phyloP scores from a whole-genome alignment of 331 rosid species.

The Saraca asoca region DNA sequence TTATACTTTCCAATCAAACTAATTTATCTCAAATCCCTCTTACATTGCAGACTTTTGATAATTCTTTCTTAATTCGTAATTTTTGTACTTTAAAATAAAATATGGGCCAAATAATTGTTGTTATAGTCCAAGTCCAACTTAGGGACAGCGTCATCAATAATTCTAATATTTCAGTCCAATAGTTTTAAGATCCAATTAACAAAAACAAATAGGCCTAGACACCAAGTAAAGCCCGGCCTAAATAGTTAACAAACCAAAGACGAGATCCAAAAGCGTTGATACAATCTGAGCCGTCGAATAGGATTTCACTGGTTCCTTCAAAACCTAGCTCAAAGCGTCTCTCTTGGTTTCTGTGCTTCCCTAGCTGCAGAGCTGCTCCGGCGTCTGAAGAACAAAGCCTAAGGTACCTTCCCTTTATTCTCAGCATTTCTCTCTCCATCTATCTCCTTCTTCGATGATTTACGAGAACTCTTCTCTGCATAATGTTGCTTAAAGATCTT shows the following conservation, averaged over 20 bases:
- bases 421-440: background rate
- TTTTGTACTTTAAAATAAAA: too few relatives aligned
- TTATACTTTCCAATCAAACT: too few relatives aligned
- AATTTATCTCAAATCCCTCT: too few relatives aligned
- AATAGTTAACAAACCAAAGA: background rate
- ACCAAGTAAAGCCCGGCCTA: background rate
- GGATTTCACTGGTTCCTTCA: background rate
- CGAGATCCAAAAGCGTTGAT: background rate
- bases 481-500: background rate
- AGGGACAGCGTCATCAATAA: too few relatives aligned
- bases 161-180: too few relatives aligned
- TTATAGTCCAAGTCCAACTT: too few relatives aligned
- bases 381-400: slow-evolving; percentile 1
- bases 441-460: background rate
- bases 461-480: background rate
- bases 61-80: too few relatives aligned
- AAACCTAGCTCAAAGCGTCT: slow-evolving; percentile 24
- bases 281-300: background rate
- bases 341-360: background rate
- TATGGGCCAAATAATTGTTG: too few relatives aligned
- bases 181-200: too few relatives aligned
- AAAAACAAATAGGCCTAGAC: background rate
- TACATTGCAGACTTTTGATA: too few relatives aligned
- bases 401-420: slow-evolving; percentile 7
- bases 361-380: slow-evolving; percentile 25